Percentiles rank a stretch among this genome's conserved stretches.
These are phyloP conservation scores for Colletotrichum tanaceti DNA, from an alignment of 2,329 filamentous ascomycete species.

Conservation along the genomic window DNA sequence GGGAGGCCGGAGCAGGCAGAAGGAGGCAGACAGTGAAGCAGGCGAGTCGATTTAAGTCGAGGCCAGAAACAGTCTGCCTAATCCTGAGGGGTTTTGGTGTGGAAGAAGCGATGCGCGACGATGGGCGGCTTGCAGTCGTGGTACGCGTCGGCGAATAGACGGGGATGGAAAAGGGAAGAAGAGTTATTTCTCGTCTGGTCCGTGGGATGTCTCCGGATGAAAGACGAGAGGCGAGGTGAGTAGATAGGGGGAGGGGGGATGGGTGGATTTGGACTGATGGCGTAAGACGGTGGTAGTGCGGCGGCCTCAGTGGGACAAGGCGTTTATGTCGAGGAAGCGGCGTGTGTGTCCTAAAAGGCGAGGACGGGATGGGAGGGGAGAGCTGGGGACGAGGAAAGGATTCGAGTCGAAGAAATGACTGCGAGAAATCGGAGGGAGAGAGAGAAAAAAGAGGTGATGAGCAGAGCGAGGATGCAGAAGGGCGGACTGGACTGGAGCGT, in stretches of 20 bases:
- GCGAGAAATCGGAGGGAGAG: slow-evolving; percentile 23
- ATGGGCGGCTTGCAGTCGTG: slow-evolving; percentile 13
- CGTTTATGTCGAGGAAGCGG: slow-evolving; percentile 22
- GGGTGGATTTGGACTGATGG: not conserved
- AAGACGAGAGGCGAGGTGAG: slow-evolving; percentile 17
- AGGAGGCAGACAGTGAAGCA: slow-evolving; percentile 27
- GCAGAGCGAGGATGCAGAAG: slow-evolving; percentile 17
- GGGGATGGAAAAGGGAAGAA: slow-evolving; percentile 31
- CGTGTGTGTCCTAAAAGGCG: slow-evolving; percentile 27
- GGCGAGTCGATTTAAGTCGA: slow-evolving; percentile 38
- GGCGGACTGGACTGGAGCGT: not conserved
- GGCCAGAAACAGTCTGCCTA: slow-evolving; percentile 38
- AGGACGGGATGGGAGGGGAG: slow-evolving; percentile 11
- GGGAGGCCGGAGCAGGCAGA: slow-evolving; percentile 15
- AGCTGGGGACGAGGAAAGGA: slow-evolving; percentile 41
- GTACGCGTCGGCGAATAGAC: slow-evolving; percentile 37
- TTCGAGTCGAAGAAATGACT: slow-evolving; percentile 35
- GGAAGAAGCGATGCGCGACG: slow-evolving; percentile 15
- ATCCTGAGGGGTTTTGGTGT: slow-evolving; percentile 20
- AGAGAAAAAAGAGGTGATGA: slow-evolving; percentile 17
- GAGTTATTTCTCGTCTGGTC: not conserved
- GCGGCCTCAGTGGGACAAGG: slow-evolving; percentile 36
- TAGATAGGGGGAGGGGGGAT: not conserved
- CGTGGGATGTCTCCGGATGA: slow-evolving; percentile 12
- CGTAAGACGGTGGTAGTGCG: slow-evolving; percentile 15